These are phyloP conservation scores for Saccharomycopsis fermentans DNA, from an alignment of 805 yeast genomes.

Conservation along the genomic window DNA sequence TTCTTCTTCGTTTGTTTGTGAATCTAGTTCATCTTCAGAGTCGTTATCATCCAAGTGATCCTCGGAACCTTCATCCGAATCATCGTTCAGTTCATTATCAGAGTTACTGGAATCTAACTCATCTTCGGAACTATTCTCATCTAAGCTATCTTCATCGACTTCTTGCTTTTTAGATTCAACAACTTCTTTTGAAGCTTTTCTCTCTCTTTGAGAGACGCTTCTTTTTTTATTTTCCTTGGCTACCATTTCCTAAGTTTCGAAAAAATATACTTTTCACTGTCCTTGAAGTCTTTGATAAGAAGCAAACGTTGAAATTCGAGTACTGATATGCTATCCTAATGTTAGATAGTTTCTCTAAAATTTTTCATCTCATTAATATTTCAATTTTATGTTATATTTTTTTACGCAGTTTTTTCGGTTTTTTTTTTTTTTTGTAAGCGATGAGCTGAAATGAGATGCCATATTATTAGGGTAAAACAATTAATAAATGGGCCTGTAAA, in stretches of 20 bases:
- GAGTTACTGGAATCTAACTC: conserved; percentile 22
- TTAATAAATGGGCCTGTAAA: no score
- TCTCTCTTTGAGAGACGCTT: background rate
- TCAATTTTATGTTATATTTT: background rate
- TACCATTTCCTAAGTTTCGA: background rate
- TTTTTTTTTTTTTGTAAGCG: background rate
- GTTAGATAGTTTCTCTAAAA: background rate
- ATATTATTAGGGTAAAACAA: no score
- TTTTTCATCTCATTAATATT: background rate
- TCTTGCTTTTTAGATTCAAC: background rate
- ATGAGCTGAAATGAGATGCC: background rate
- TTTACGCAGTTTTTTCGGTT: no score
- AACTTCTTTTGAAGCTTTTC: background rate
- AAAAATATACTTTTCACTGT: background rate
- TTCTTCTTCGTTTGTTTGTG: conserved; percentile 17
- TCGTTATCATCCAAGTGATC: conserved; percentile 25
- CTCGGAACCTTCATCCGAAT: conserved; percentile 21
- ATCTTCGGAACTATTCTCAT: conserved; percentile 22
- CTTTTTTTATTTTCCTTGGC: background rate
- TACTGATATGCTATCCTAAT: no score
- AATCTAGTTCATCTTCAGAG: conserved; percentile 20
- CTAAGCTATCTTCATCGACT: conserved; percentile 10
- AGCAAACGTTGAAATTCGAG: background rate
- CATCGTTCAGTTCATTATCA: conserved; percentile 22
- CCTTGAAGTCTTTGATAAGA: background rate